Percentiles rank a stretch among this genome's conserved stretches.
phyloP scores from a whole-genome alignment of 805 yeast species.

The Suhomyces xylopsoci region DNA sequence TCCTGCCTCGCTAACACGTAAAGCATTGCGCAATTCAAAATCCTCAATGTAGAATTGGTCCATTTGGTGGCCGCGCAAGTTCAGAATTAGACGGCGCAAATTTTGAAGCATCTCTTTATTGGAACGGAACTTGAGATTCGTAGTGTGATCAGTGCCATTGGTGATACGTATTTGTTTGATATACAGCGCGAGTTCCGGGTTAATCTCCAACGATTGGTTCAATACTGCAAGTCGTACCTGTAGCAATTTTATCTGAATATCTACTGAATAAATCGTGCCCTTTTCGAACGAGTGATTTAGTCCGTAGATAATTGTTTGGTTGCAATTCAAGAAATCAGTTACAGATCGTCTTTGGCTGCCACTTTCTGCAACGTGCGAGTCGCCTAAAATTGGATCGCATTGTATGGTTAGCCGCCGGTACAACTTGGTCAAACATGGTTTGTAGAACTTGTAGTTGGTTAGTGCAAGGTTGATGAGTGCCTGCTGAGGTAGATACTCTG shows the following conservation, averaged over 20 bases:
- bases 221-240: constrained; percentile 41
- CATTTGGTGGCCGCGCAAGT: constrained; percentile 5
- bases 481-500: constrained; percentile 27
- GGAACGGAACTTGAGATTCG: constrained; percentile 3
- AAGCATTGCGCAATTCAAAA: constrained; percentile 9
- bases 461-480: constrained; percentile 28
- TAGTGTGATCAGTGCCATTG: constrained; percentile 9
- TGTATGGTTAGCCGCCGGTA: constrained; percentile 25
- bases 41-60: constrained; percentile 18
- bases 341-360: constrained; percentile 8
- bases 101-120: background rate
- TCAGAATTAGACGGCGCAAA: constrained; percentile 2
- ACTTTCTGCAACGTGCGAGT: constrained; percentile 2
- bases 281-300: constrained; percentile 8
- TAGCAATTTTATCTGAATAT: constrained; percentile 23
- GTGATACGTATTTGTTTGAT: constrained; percentile 35
- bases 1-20: constrained; percentile 5
- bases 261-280: constrained; percentile 10
- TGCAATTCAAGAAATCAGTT: constrained; percentile 21
- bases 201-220: constrained; percentile 31
- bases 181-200: constrained; percentile 28
- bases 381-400: constrained; percentile 14
- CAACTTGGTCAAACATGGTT: constrained; percentile 28
- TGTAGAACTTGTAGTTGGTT: constrained; percentile 34
- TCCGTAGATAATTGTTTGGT: constrained; percentile 25